A percentile compares a stretch with the other conserved stretches of the same genome.
phyloP scores from a whole-genome alignment of 2,329 filamentous ascomycete species.

The Hypocreales sp. region DNA sequence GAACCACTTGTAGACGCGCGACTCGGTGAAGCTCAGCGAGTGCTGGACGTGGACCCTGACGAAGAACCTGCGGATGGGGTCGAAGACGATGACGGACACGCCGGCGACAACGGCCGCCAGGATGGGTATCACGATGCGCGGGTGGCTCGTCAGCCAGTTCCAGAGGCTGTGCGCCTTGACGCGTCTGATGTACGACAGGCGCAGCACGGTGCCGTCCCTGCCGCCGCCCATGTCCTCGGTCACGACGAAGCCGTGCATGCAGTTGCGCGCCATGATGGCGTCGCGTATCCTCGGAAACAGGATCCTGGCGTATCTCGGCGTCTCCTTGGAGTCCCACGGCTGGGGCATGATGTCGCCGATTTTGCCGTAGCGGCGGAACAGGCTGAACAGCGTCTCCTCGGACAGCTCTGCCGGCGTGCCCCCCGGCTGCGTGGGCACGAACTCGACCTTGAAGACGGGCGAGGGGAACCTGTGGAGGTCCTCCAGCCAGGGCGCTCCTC shows the following conservation, averaged over 20 bases:
- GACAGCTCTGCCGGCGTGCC: constrained; percentile 60
- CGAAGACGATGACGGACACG: constrained; percentile 77
- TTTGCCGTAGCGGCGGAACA: constrained; percentile 85
- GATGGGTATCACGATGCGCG: constrained; percentile 72
- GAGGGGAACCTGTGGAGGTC: constrained; percentile 77
- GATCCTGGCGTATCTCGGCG: constrained; percentile 66
- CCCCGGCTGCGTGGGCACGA: constrained; percentile 59
- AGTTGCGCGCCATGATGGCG: constrained; percentile 81
- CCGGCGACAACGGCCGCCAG: constrained; percentile 69
- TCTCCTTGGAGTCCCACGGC: constrained; percentile 69
- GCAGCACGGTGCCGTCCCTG: constrained; percentile 58
- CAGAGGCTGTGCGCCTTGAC: constrained; percentile 65
- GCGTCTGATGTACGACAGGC: constrained; percentile 70
- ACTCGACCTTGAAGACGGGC: constrained; percentile 65
- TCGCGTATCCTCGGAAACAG: constrained; percentile 61
- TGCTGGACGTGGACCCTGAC: constrained; percentile 77
- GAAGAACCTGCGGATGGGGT: constrained; percentile 87
- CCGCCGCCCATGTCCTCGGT: constrained; percentile 56
- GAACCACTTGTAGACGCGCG: constrained; percentile 65
- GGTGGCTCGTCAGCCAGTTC: constrained; percentile 78
- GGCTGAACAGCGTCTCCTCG: constrained; percentile 71
- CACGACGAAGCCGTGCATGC: constrained; percentile 72
- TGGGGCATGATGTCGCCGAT: constrained; percentile 73
- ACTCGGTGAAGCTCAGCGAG: constrained; percentile 59
- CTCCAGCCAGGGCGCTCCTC: constrained; percentile 84